phyloP scores from a whole-genome alignment of 1,284 basidiomycete species.

The Fereydounia khargensis region DNA sequence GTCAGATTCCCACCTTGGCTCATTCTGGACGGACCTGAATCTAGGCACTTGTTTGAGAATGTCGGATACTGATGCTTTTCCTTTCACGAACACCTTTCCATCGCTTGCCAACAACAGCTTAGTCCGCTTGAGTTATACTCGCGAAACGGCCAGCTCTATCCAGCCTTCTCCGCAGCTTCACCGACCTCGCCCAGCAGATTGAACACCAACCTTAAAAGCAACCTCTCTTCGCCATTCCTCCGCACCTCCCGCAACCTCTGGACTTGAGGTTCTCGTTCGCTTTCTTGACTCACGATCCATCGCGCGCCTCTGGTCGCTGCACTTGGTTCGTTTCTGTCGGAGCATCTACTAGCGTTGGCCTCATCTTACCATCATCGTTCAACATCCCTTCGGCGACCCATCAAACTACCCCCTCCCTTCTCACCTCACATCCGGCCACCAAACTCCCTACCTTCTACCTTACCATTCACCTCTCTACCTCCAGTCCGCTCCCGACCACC shows the following conservation, averaged over 20 bases:
- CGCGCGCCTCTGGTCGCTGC: conserved; percentile 44
- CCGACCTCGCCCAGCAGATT: conserved; percentile 3
- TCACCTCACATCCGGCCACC: conserved; percentile 6
- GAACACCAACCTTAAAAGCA: background rate
- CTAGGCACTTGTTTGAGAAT: too few species aligned
- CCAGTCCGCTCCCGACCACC: conserved; percentile 15
- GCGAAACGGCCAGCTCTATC: conserved; percentile 46
- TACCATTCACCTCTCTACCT: too few species aligned
- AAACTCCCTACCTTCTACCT: background rate
- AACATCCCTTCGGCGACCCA: background rate
- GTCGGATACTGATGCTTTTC: too few species aligned
- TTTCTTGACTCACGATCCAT: conserved; percentile 1
- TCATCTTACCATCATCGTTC: background rate
- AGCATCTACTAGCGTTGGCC: too few species aligned
- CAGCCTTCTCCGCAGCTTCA: conserved; percentile 3
- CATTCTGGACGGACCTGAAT: too few species aligned
- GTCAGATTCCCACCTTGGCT: too few species aligned
- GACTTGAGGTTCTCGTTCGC: background rate
- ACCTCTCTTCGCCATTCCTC: background rate
- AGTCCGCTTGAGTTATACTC: conserved; percentile 54
- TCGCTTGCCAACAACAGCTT: too few species aligned
- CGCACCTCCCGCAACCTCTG: background rate
- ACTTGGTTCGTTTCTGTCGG: background rate
- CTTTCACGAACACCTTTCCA: too few species aligned
- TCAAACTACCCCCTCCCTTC: conserved; percentile 1